Evolutionary conservation across 768 basidiomycete species (phyloP).

Genomic region (Basidioascus undulatus): DNA sequence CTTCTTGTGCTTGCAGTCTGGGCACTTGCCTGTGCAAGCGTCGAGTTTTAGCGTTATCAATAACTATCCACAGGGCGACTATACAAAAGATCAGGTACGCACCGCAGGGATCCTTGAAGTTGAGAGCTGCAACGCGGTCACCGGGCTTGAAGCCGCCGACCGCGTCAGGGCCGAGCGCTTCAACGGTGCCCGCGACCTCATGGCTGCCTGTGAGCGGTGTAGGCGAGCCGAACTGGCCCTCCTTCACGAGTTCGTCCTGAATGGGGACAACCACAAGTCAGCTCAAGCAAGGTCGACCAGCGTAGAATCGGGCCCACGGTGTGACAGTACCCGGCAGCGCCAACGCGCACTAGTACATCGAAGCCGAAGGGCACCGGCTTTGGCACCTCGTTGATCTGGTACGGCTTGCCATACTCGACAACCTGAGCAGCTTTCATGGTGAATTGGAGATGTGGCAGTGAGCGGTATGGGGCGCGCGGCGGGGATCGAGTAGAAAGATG

Average conservation of each 20-base stretch:
- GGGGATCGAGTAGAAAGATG: too few species aligned
- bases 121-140: neutral
- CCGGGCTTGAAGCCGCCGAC: neutral
- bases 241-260: slow-evolving; percentile 1
- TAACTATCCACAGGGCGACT: slow-evolving; percentile 2
- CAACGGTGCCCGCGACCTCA: slow-evolving; percentile 3
- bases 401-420: slow-evolving; percentile 4
- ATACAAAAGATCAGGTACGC: too few species aligned
- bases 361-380: neutral
- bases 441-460: too few species aligned
- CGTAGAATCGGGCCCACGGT: neutral
- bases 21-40: slow-evolving; percentile 1
- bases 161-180: neutral
- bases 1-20: slow-evolving; percentile 2
- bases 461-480: too few species aligned
- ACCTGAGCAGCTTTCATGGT: slow-evolving; percentile 2
- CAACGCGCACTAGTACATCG: slow-evolving; percentile 1
- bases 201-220: neutral
- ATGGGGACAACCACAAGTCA: neutral
- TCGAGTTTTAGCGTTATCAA: neutral
- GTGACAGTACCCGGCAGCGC: slow-evolving; percentile 4
- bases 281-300: neutral
- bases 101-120: too few species aligned
- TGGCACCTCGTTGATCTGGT: neutral
- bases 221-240: neutral